These are phyloP conservation scores for Fusarium solani-melongenae DNA, from an alignment of 2,329 filamentous ascomycete genomes.

Conservation along the genomic window DNA sequence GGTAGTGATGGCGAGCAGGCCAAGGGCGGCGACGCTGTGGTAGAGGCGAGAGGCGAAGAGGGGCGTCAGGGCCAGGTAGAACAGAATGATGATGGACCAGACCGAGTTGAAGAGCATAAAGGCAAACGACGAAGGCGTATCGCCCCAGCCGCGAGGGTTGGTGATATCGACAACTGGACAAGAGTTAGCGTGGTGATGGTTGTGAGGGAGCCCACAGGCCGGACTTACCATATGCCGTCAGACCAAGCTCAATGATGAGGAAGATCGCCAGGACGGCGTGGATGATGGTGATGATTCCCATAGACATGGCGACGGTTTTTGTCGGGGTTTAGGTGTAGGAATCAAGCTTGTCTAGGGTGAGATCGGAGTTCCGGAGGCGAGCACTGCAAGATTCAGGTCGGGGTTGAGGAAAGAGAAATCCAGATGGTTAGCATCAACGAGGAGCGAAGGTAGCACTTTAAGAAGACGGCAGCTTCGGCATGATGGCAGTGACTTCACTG, in stretches of 20 bases:
- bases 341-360: not conserved
- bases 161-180: constrained; percentile 50
- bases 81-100: constrained; percentile 79
- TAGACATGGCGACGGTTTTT: constrained; percentile 55
- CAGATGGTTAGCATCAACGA: not conserved
- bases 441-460: constrained; percentile 34
- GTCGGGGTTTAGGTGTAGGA: not conserved
- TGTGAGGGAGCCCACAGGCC: not conserved
- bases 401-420: not conserved
- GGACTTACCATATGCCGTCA: constrained; percentile 76
- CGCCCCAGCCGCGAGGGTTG: constrained; percentile 38
- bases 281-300: constrained; percentile 68
- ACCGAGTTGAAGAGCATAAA: constrained; percentile 84
- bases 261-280: constrained; percentile 76
- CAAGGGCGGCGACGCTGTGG: constrained; percentile 74
- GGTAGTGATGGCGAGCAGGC: constrained; percentile 76
- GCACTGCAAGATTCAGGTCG: not conserved
- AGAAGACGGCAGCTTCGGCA: constrained; percentile 12
- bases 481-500: constrained; percentile 30
- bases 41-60: constrained; percentile 69
- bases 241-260: constrained; percentile 78
- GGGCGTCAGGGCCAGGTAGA: constrained; percentile 77
- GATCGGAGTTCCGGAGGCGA: not conserved
- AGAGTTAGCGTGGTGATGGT: constrained; percentile 10
- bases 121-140: constrained; percentile 68